Conservation (phyloP, 1,284 basidiomycete species). For the Cutaneotrichosporon mucoides region DNA sequence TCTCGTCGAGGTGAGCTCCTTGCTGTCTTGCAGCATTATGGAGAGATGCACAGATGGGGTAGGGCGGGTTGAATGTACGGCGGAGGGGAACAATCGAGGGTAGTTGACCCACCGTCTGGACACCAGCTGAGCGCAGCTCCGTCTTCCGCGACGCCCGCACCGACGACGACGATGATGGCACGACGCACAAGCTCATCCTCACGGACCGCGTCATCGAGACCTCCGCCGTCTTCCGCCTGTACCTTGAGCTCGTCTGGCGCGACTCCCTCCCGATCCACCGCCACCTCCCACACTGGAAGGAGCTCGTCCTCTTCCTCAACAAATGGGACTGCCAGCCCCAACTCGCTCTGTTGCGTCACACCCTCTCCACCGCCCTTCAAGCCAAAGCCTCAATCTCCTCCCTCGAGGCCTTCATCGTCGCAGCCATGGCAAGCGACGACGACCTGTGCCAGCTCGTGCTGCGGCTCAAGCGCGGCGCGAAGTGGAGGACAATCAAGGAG, state of each 20-base stretch:
- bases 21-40: too few species aligned
- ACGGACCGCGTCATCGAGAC: not conserved
- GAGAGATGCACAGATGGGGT: too few species aligned
- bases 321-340: not conserved
- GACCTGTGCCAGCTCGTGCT: not conserved
- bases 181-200: not conserved
- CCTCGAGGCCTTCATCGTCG: not conserved
- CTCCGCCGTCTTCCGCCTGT: not conserved
- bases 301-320: not conserved
- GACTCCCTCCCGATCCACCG: not conserved
- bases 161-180: not conserved
- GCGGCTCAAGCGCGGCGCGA: not conserved
- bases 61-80: too few species aligned
- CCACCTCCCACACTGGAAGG: not conserved
- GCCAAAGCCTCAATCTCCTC: not conserved
- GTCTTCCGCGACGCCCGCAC: conserved; percentile 2
- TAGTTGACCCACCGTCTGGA: too few species aligned
- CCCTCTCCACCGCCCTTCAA: not conserved
- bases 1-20: conserved; percentile 8
- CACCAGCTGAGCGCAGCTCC: not conserved
- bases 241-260: not conserved
- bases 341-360: not conserved
- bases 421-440: not conserved
- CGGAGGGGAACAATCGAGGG: too few species aligned
- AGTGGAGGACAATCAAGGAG: not conserved